Conservation (phyloP, 495 filamentous ascomycete genomes). For the Aspergillus coremiiformis region DNA sequence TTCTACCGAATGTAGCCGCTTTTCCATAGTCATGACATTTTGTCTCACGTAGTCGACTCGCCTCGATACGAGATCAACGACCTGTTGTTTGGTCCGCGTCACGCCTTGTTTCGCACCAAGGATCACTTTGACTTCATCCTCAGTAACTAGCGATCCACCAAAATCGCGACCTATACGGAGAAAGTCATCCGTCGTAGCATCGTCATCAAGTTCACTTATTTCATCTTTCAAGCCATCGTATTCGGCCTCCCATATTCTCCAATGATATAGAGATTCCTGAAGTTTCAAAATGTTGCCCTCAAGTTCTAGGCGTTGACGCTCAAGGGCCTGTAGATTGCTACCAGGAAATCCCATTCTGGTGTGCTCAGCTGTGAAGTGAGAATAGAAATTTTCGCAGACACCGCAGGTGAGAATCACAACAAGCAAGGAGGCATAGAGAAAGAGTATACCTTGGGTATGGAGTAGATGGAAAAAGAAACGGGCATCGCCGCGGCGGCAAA, state of each 20-base stretch:
- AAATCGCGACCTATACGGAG: conserved; percentile 42
- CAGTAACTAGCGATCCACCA: conserved; percentile 47
- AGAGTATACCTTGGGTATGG: too few relatives aligned
- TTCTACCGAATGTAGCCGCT: conserved; percentile 60
- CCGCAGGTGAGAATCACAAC: not conserved
- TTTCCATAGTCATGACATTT: conserved; percentile 61
- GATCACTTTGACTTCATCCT: conserved; percentile 43
- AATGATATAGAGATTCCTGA: conserved; percentile 68
- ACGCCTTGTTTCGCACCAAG: conserved; percentile 28
- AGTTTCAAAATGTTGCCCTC: conserved; percentile 71
- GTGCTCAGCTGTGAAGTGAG: not conserved
- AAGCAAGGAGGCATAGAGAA: not conserved
- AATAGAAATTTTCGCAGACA: not conserved
- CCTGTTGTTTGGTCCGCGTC: conserved; percentile 45
- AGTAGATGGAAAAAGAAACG: conserved; percentile 4
- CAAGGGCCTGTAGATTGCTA: conserved; percentile 44
- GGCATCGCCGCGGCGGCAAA: conserved; percentile 9
- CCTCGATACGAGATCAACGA: conserved; percentile 63
- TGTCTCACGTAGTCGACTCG: conserved; percentile 82
- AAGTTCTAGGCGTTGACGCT: conserved; percentile 65
- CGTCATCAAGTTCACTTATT: conserved; percentile 47
- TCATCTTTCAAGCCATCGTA: conserved; percentile 85
- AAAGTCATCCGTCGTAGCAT: conserved; percentile 45
- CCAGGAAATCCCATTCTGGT: conserved; percentile 29
- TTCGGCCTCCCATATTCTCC: conserved; percentile 84